These are phyloP conservation scores for Penicillium decumbens DNA, from an alignment of 2,329 filamentous ascomycete genomes.

Conservation along the genomic window DNA sequence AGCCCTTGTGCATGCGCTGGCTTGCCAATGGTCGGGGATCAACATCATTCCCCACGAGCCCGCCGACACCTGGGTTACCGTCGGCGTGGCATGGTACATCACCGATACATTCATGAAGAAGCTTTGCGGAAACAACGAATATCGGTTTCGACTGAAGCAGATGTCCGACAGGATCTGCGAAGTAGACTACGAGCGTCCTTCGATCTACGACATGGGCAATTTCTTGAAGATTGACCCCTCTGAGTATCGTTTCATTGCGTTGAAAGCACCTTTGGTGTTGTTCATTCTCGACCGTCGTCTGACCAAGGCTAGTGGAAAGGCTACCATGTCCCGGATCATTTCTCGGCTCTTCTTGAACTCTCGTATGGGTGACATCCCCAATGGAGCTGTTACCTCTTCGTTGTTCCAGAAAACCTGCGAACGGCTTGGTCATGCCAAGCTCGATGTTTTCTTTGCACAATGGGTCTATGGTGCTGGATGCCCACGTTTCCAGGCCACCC, in stretches of 20 bases:
- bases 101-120: conserved; percentile 87
- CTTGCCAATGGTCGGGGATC: conserved; percentile 91
- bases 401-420: conserved; percentile 81
- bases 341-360: conserved; percentile 80
- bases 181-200: conserved; percentile 74
- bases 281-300: conserved; percentile 91
- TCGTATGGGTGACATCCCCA: conserved; percentile 70
- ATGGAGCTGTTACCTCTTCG: conserved; percentile 66
- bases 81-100: conserved; percentile 91
- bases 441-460: conserved; percentile 88
- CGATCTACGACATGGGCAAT: conserved; percentile 73
- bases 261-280: conserved; percentile 86
- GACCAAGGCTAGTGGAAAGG: conserved; percentile 78
- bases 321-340: conserved; percentile 78
- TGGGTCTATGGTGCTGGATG: conserved; percentile 89
- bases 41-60: conserved; percentile 80
- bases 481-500: conserved; percentile 77
- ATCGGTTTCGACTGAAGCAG: conserved; percentile 81
- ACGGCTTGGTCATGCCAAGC: conserved; percentile 77
- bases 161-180: conserved; percentile 78
- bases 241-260: conserved; percentile 82
- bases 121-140: conserved; percentile 90
- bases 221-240: conserved; percentile 73
- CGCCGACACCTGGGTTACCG: conserved; percentile 79
- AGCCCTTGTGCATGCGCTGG: conserved; percentile 74